Evolutionary conservation across 495 filamentous ascomycete genomes (phyloP).

Genomic region (Halenospora varia): DNA sequence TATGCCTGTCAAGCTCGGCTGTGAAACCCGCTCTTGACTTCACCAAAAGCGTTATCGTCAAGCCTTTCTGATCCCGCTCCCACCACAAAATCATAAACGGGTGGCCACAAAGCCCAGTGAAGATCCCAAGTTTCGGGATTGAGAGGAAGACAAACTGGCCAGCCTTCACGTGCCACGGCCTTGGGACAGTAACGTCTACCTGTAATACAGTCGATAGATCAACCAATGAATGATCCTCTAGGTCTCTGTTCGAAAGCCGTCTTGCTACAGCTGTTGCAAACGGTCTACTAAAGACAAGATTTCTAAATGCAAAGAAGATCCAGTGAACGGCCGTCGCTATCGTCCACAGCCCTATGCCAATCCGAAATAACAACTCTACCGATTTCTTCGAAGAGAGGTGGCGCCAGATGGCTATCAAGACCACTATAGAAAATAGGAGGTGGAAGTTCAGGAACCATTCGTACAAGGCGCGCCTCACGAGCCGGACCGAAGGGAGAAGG

Average conservation of each 20-base stretch:
- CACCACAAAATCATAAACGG: too few species aligned
- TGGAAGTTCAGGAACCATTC: background rate
- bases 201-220: background rate
- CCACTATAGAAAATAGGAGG: background rate
- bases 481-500: slow-evolving; percentile 8
- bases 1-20: too few species aligned
- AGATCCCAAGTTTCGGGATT: too few species aligned
- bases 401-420: slow-evolving; percentile 11
- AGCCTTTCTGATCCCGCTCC: too few species aligned
- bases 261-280: slow-evolving; percentile 1
- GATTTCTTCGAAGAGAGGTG: slow-evolving; percentile 12
- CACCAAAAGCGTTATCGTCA: too few species aligned
- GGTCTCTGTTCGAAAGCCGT: background rate
- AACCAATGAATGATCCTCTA: background rate
- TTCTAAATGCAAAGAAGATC: slow-evolving; percentile 11
- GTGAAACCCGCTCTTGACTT: too few species aligned
- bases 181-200: too few species aligned
- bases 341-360: slow-evolving; percentile 7
- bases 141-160: too few species aligned
- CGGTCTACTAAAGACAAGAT: slow-evolving; percentile 4
- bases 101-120: too few species aligned
- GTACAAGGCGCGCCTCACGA: background rate
- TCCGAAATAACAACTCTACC: slow-evolving; percentile 10
- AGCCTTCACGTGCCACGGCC: too few species aligned
- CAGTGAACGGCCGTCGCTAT: background rate